Percentiles rank a stretch among this genome's conserved stretches.
Conservation (phyloP, 768 basidiomycete species). For the Royoungia palumana region DNA sequence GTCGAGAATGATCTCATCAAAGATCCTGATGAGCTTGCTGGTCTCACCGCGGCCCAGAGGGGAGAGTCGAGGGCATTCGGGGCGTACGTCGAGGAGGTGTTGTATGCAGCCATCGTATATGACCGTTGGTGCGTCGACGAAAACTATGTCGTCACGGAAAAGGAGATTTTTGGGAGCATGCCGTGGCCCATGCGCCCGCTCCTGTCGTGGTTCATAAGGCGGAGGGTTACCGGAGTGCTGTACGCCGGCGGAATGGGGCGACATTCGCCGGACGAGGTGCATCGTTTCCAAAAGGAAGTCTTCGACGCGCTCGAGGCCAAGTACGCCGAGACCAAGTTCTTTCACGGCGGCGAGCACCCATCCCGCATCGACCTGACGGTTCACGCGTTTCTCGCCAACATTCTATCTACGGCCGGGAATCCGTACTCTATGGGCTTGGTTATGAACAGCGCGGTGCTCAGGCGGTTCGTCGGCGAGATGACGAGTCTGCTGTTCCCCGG, state of each 20-base stretch:
- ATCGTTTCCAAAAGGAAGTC: conserved; percentile 28
- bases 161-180: conserved; percentile 13
- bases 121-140: conserved; percentile 31
- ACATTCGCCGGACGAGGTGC: conserved; percentile 32
- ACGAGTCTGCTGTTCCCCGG: conserved; percentile 28
- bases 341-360: conserved; percentile 26
- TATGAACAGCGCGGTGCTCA: conserved; percentile 17
- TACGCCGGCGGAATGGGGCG: conserved; percentile 28
- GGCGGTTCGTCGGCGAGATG: conserved; percentile 21
- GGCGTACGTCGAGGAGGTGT: conserved; percentile 29
- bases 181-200: conserved; percentile 23
- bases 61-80: conserved; percentile 36
- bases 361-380: conserved; percentile 30
- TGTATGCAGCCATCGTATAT: conserved; percentile 28
- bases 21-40: conserved; percentile 28
- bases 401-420: conserved; percentile 17
- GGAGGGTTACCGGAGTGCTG: conserved; percentile 17
- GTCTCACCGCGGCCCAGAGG: conserved; percentile 24
- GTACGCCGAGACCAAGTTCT: conserved; percentile 21
- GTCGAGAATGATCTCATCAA: conserved; percentile 21
- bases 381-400: conserved; percentile 32
- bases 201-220: conserved; percentile 19
- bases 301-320: conserved; percentile 30
- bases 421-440: conserved; percentile 27
- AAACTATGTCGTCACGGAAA: conserved; percentile 19